A percentile compares a stretch with the other conserved stretches of the same genome.
Conservation (phyloP, 2,329 filamentous ascomycete genomes). For the Xenoacremonium recifei region DNA sequence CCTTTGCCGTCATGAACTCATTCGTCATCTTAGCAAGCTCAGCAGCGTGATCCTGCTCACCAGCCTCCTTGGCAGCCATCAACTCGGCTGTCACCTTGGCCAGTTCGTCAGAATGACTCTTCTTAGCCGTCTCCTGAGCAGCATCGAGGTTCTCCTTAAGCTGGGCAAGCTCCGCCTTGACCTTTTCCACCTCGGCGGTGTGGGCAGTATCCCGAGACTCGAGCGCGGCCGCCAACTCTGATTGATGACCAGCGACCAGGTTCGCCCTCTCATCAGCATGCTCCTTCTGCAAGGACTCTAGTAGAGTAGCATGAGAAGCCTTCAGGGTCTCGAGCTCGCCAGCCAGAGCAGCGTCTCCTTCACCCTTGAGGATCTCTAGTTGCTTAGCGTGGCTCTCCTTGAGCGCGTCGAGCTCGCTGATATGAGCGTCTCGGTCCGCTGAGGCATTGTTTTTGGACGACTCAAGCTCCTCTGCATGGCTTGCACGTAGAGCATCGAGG, state of each 20-base stretch:
- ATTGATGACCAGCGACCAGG: conserved; percentile 27
- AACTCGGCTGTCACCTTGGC: conserved; percentile 4
- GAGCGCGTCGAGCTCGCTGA: conserved; percentile 52
- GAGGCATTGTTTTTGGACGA: conserved; percentile 51
- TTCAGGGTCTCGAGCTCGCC: conserved; percentile 43
- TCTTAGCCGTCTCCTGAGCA: conserved; percentile 15
- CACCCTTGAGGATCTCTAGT: conserved; percentile 41
- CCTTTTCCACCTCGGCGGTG: not conserved
- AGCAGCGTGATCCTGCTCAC: not conserved
- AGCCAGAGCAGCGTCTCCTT: conserved; percentile 39
- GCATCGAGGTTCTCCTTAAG: conserved; percentile 15
- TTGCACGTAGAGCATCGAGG: conserved; percentile 54
- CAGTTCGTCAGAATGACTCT: not conserved
- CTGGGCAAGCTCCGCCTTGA: conserved; percentile 3
- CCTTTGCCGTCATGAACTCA: conserved; percentile 1
- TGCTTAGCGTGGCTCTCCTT: conserved; percentile 54
- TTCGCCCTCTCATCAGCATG: conserved; percentile 37
- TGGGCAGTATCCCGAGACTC: not conserved
- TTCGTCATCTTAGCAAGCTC: conserved; percentile 1
- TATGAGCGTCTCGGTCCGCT: conserved; percentile 47
- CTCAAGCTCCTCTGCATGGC: conserved; percentile 59
- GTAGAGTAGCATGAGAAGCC: conserved; percentile 40
- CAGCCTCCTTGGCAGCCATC: not conserved
- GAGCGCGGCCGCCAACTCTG: conserved; percentile 23
- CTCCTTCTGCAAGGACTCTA: conserved; percentile 43